Evolutionary conservation across 225 moss, liverwort and hornwort species (phyloP).

Genomic region (Thuidium tamariscinum): DNA sequence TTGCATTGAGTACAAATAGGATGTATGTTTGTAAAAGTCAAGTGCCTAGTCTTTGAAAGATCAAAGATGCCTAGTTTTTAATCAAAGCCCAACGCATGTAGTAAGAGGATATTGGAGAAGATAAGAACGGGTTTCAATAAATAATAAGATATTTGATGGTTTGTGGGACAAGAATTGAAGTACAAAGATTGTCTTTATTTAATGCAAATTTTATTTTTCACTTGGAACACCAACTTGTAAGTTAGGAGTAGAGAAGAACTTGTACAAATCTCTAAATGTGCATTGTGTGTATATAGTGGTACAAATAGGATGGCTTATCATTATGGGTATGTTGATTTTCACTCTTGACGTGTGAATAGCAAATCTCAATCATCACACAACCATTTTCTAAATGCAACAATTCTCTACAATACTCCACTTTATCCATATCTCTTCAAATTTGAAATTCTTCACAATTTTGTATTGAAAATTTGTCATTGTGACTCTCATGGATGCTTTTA

Average conservation of each 20-base stretch:
- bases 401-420: neutral
- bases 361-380: neutral
- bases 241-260: accelerated
- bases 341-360: neutral
- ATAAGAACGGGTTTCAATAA: neutral
- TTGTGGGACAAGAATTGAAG: neutral
- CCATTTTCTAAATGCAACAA: neutral
- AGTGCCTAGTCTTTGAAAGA: neutral
- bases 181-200: neutral
- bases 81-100: accelerated
- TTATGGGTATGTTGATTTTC: neutral
- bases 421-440: neutral
- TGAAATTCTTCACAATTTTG: neutral
- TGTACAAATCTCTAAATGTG: neutral
- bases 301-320: neutral
- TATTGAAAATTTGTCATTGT: neutral
- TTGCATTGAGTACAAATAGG: neutral
- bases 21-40: neutral
- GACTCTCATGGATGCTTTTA: accelerated
- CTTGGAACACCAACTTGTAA: accelerated
- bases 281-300: no score
- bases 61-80: no score
- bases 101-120: neutral
- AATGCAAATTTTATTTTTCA: neutral
- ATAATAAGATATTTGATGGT: neutral